Percentiles rank a stretch among this genome's conserved stretches.
Conservation (phyloP, 2,329 filamentous ascomycete species). For the Epichloe baconii region DNA sequence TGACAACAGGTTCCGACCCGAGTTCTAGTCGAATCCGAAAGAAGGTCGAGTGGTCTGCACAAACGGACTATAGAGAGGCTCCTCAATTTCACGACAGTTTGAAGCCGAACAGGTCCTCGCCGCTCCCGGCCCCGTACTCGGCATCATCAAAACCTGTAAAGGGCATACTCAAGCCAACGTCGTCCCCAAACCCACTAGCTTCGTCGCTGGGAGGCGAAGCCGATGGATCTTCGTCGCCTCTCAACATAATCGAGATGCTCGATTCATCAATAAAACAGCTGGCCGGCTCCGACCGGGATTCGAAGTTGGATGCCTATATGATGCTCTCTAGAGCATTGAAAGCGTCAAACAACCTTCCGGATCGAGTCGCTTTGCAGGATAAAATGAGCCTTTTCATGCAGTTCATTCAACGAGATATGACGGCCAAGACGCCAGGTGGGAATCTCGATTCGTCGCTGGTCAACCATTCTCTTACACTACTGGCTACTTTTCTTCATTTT, state of each 20-base stretch:
- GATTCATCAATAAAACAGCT: slow-evolving; percentile 76
- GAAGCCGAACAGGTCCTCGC: slow-evolving; percentile 25
- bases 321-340: slow-evolving; percentile 65
- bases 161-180: slow-evolving; percentile 66
- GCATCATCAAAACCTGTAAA: slow-evolving; percentile 35
- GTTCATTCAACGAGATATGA: slow-evolving; percentile 74
- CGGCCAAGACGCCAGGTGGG: slow-evolving; percentile 42
- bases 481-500: slow-evolving; percentile 65
- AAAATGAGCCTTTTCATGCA: slow-evolving; percentile 69
- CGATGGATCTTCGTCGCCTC: slow-evolving; percentile 23
- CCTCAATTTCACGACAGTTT: slow-evolving; percentile 29
- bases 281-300: slow-evolving; percentile 56
- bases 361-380: slow-evolving; percentile 55
- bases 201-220: slow-evolving; percentile 28
- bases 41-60: slow-evolving; percentile 43
- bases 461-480: slow-evolving; percentile 64
- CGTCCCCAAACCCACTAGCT: slow-evolving; percentile 33
- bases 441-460: slow-evolving; percentile 54
- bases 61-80: slow-evolving; percentile 43
- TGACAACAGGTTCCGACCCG: slow-evolving; percentile 27
- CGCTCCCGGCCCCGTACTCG: slow-evolving; percentile 27
- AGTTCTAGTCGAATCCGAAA: slow-evolving; percentile 35
- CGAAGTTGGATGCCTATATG: slow-evolving; percentile 74
- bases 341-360: slow-evolving; percentile 70
- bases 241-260: slow-evolving; percentile 64